These are phyloP conservation scores for Colletotrichum tabaci DNA, from an alignment of 2,329 filamentous ascomycete species.

Conservation along the genomic window DNA sequence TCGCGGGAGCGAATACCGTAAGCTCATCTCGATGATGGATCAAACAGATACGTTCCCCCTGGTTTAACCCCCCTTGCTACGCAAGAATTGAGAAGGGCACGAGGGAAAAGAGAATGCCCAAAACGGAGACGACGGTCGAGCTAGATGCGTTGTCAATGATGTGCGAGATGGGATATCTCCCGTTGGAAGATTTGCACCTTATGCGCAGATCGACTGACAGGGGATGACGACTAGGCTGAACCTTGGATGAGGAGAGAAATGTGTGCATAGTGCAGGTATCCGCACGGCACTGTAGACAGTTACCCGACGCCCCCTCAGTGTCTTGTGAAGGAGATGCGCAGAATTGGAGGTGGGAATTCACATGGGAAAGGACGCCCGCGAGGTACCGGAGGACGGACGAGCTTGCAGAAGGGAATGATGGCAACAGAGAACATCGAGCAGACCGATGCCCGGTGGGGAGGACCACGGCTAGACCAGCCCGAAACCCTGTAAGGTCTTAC, in stretches of 20 bases:
- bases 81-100: background rate
- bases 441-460: background rate
- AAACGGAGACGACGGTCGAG: constrained; percentile 30
- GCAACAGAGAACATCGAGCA: background rate
- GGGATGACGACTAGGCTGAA: constrained; percentile 37
- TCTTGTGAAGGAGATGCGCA: constrained; percentile 34
- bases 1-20: constrained; percentile 31
- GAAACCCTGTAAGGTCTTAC: constrained; percentile 16
- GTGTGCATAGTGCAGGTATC: no score
- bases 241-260: constrained; percentile 27
- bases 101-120: constrained; percentile 21
- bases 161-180: constrained; percentile 42
- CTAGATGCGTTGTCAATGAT: constrained; percentile 42
- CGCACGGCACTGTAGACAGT: background rate
- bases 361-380: constrained; percentile 23
- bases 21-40: constrained; percentile 36
- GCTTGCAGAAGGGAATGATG: background rate
- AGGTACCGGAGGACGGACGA: constrained; percentile 31
- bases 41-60: background rate
- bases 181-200: constrained; percentile 42
- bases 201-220: constrained; percentile 42
- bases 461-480: background rate
- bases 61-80: background rate
- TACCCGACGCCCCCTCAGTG: constrained; percentile 14
- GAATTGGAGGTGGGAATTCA: constrained; percentile 27